phyloP scores from a whole-genome alignment of 2,329 filamentous ascomycete species.

The Colletotrichum plurivorum region DNA sequence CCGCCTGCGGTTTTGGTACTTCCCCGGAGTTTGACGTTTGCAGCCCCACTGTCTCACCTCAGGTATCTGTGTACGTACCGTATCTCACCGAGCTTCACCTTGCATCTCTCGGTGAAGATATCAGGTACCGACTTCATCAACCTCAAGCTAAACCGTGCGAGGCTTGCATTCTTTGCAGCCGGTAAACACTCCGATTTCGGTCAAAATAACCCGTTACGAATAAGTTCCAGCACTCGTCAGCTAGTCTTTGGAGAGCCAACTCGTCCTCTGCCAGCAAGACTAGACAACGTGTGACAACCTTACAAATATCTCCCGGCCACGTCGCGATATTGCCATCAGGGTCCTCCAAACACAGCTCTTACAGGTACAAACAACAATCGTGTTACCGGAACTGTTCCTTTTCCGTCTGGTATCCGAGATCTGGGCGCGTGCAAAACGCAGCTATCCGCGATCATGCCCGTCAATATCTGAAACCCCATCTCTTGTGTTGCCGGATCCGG shows the following conservation, averaged over 20 bases:
- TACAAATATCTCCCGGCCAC: neutral
- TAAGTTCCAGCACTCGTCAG: neutral
- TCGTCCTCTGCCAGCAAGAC: neutral
- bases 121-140: too few relatives aligned
- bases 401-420: neutral
- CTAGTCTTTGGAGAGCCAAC: neutral
- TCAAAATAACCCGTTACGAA: neutral
- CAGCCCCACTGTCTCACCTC: slow-evolving; percentile 6
- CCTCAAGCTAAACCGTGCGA: too few relatives aligned
- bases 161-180: neutral
- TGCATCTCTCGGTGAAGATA: too few relatives aligned
- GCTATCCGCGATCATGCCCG: neutral
- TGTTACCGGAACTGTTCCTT: neutral
- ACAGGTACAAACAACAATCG: neutral
- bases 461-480: too few relatives aligned
- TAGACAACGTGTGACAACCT: neutral
- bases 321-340: neutral
- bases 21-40: slow-evolving; percentile 24
- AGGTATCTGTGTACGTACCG: too few relatives aligned
- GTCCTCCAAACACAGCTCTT: neutral
- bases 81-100: too few relatives aligned
- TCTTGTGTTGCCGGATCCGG: too few relatives aligned
- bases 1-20: slow-evolving; percentile 6
- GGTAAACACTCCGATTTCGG: too few relatives aligned
- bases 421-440: neutral